These are phyloP conservation scores for Alternaria postmessia DNA, from an alignment of 2,329 filamentous ascomycete genomes.

Conservation along the genomic window DNA sequence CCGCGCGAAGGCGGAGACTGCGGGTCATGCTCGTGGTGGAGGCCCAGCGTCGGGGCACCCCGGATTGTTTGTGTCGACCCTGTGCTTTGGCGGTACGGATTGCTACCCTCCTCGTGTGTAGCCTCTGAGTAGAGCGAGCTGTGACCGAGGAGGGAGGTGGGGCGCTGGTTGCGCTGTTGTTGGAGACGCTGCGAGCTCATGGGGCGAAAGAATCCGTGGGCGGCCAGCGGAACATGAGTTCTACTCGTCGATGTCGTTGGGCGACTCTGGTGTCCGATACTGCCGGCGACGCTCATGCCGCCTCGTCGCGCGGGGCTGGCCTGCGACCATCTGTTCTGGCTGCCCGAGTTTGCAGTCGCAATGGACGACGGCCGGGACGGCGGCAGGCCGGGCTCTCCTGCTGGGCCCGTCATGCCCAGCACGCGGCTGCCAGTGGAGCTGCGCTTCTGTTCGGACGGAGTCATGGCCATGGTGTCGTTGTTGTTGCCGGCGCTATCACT, in stretches of 20 bases:
- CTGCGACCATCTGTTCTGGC: constrained; percentile 62
- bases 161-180: constrained; percentile 77
- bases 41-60: constrained; percentile 37
- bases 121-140: constrained; percentile 44
- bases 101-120: constrained; percentile 42
- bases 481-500: constrained; percentile 31
- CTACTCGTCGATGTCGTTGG: constrained; percentile 75
- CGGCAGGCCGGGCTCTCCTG: constrained; percentile 58
- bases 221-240: constrained; percentile 89
- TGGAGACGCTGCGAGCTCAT: constrained; percentile 97
- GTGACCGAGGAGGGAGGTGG: constrained; percentile 50
- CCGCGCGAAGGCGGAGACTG: constrained; percentile 73
- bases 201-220: constrained; percentile 91
- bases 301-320: constrained; percentile 65
- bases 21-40: constrained; percentile 45
- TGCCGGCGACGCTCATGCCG: constrained; percentile 53
- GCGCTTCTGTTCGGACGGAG: constrained; percentile 42
- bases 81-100: constrained; percentile 48
- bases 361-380: constrained; percentile 57
- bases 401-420: constrained; percentile 54
- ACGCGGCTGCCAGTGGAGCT: constrained; percentile 47
- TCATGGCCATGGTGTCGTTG: constrained; percentile 41
- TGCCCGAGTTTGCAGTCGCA: constrained; percentile 48
- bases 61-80: constrained; percentile 48
- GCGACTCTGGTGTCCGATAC: constrained; percentile 53